Conservation (phyloP, 495 filamentous ascomycete species). For the Hypoxylon lenormandii region DNA sequence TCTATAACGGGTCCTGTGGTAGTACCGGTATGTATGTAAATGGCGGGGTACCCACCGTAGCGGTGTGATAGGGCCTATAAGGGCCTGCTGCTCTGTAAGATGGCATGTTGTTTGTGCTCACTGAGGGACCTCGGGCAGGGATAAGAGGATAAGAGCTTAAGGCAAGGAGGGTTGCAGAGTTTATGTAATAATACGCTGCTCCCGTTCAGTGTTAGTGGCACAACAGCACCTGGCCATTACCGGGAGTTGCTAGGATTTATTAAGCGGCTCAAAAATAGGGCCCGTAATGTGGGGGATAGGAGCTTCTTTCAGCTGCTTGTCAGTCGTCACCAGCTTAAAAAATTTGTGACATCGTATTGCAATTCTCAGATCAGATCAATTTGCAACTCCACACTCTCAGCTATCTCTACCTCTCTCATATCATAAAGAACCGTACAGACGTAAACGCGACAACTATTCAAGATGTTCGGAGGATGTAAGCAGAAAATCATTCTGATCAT, state of each 20-base stretch:
- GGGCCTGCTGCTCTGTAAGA: too few species aligned
- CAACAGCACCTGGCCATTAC: slow-evolving; percentile 3
- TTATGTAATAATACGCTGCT: slow-evolving; percentile 34
- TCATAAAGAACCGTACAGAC: background rate
- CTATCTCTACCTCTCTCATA: too few species aligned
- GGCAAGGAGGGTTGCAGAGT: too few species aligned
- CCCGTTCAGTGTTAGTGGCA: slow-evolving; percentile 28
- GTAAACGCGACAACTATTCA: slow-evolving; percentile 30
- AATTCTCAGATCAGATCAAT: background rate
- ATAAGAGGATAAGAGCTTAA: too few species aligned
- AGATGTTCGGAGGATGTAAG: slow-evolving; percentile 64
- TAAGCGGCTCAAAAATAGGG: slow-evolving; percentile 41
- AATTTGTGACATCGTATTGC: slow-evolving; percentile 13
- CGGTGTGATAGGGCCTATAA: slow-evolving; percentile 20
- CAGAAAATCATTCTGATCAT: background rate
- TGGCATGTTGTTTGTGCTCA: too few species aligned
- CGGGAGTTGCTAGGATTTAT: slow-evolving; percentile 11
- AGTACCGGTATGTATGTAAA: too few species aligned
- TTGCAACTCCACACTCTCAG: background rate
- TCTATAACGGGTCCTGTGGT: too few species aligned
- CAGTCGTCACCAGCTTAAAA: slow-evolving; percentile 34
- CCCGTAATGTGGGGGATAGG: slow-evolving; percentile 9
- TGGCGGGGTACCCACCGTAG: slow-evolving; percentile 22
- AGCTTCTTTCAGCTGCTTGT: slow-evolving; percentile 33
- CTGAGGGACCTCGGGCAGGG: too few species aligned